Conservation (phyloP, 805 yeast genomes). For the Ogataea naganishii region DNA sequence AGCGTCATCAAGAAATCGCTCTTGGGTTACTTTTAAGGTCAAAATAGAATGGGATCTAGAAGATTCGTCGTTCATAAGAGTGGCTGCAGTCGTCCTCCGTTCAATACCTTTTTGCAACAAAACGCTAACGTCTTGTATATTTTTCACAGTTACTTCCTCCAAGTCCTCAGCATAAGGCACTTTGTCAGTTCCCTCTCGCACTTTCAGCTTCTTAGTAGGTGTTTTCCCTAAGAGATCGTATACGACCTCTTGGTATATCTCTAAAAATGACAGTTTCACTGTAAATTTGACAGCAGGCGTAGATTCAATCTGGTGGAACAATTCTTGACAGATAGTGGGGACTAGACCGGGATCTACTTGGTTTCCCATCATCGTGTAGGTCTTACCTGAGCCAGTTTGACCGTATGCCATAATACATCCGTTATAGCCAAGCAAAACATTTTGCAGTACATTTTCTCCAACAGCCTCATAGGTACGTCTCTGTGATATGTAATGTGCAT, state of each 20-base stretch:
- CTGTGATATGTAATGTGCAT: slow-evolving; percentile 38
- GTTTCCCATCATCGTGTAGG: slow-evolving; percentile 68
- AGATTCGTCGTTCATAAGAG: slow-evolving; percentile 63
- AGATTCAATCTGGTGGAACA: slow-evolving; percentile 37
- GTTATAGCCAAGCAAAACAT: slow-evolving; percentile 52
- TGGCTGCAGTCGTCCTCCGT: slow-evolving; percentile 60
- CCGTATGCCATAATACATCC: slow-evolving; percentile 46
- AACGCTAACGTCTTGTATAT: slow-evolving; percentile 38
- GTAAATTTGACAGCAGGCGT: slow-evolving; percentile 28
- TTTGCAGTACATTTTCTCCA: slow-evolving; percentile 54
- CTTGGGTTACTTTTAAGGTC: slow-evolving; percentile 53
- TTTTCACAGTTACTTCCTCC: slow-evolving; percentile 39
- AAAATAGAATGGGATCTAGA: slow-evolving; percentile 80
- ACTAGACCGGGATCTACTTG: slow-evolving; percentile 50
- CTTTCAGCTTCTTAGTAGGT: slow-evolving; percentile 26
- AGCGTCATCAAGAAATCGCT: slow-evolving; percentile 30
- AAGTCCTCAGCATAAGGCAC: slow-evolving; percentile 72
- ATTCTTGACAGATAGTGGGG: slow-evolving; percentile 47
- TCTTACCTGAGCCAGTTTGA: slow-evolving; percentile 78
- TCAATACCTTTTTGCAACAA: slow-evolving; percentile 43
- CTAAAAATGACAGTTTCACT: slow-evolving; percentile 54
- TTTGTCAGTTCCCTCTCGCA: slow-evolving; percentile 52
- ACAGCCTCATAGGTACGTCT: slow-evolving; percentile 37
- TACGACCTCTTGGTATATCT: slow-evolving; percentile 72
- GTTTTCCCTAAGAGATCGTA: slow-evolving; percentile 42